These are phyloP conservation scores for Trichocladium uniseriatum DNA, from an alignment of 495 filamentous ascomycete genomes.

Conservation along the genomic window DNA sequence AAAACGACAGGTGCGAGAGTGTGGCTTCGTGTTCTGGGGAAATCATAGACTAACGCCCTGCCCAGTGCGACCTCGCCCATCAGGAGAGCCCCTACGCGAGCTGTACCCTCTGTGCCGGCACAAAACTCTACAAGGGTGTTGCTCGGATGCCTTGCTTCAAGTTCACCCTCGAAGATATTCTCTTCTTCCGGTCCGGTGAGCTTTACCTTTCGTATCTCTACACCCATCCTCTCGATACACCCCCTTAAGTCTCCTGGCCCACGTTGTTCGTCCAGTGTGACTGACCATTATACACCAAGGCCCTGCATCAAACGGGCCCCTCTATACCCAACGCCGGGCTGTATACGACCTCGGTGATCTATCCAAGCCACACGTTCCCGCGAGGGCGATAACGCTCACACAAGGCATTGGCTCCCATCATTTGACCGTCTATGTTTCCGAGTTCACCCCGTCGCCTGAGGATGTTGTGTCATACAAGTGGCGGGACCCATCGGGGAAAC, in stretches of 20 bases:
- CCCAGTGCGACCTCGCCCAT: conserved; percentile 21
- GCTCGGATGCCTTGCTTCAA: conserved; percentile 21
- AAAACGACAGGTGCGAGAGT: conserved; percentile 19
- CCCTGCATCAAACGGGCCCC: conserved; percentile 23
- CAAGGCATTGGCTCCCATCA: conserved; percentile 18
- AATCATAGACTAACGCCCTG: neutral
- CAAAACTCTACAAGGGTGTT: conserved; percentile 17
- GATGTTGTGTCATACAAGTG: conserved; percentile 23
- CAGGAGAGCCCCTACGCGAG: conserved; percentile 10
- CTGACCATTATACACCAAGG: conserved; percentile 6
- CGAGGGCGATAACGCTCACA: conserved; percentile 17
- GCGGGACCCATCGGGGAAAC: conserved; percentile 10
- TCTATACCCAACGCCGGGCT: conserved; percentile 15
- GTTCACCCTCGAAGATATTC: conserved; percentile 15
- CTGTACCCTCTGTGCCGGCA: conserved; percentile 16
- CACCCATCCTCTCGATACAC: too few species aligned
- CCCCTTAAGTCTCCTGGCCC: too few species aligned
- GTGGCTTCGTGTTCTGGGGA: neutral
- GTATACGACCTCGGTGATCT: conserved; percentile 14
- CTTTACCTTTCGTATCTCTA: neutral
- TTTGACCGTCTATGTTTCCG: conserved; percentile 23
- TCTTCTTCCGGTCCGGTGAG: conserved; percentile 22
- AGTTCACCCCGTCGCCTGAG: conserved; percentile 16
- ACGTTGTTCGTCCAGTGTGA: neutral
- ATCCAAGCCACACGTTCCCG: conserved; percentile 14